These are phyloP conservation scores for Heterococcus sp. DNA, from an alignment of 108 stramenopile species.

Conservation along the genomic window DNA sequence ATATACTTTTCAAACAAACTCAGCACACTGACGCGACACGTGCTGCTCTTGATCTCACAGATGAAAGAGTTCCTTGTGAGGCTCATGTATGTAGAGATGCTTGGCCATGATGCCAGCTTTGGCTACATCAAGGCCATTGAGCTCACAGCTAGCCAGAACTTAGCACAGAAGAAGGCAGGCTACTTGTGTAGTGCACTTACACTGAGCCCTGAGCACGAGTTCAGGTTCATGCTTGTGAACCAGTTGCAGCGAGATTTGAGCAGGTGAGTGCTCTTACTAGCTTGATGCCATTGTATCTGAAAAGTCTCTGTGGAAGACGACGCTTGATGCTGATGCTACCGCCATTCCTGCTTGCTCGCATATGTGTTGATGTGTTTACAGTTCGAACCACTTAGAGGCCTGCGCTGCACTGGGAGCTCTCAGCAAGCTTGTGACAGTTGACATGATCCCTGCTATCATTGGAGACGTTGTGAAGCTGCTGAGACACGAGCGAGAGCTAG, in stretches of 20 bases:
- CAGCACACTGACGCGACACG: no score
- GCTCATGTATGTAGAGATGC: slow-evolving; percentile 96
- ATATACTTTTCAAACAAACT: no score
- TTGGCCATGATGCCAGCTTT: slow-evolving; percentile 95
- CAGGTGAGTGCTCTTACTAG: slow-evolving; percentile 56
- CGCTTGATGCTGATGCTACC: no score
- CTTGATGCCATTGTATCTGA: no score
- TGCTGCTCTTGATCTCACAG: background rate
- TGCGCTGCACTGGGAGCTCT: slow-evolving; percentile 80
- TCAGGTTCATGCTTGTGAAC: slow-evolving; percentile 98
- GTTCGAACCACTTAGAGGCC: slow-evolving; percentile 82
- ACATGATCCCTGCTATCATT: slow-evolving; percentile 82
- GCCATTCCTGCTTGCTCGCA: no score
- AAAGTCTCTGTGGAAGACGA: no score
- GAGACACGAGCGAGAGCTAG: slow-evolving; percentile 49
- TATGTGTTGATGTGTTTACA: no score
- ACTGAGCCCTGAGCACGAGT: slow-evolving; percentile 89
- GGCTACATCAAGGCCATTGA: slow-evolving; percentile 74
- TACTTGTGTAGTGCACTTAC: slow-evolving; percentile 86
- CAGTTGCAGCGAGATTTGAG: slow-evolving; percentile 94
- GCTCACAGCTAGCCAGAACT: slow-evolving; percentile 80
- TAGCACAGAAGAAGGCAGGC: slow-evolving; percentile 88
- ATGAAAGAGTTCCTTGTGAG: slow-evolving; percentile 96
- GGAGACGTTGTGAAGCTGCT: slow-evolving; percentile 51
- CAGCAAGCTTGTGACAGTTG: slow-evolving; percentile 73